Conservation (phyloP, 2,329 filamentous ascomycete genomes). For the Fusarium drepaniforme region DNA sequence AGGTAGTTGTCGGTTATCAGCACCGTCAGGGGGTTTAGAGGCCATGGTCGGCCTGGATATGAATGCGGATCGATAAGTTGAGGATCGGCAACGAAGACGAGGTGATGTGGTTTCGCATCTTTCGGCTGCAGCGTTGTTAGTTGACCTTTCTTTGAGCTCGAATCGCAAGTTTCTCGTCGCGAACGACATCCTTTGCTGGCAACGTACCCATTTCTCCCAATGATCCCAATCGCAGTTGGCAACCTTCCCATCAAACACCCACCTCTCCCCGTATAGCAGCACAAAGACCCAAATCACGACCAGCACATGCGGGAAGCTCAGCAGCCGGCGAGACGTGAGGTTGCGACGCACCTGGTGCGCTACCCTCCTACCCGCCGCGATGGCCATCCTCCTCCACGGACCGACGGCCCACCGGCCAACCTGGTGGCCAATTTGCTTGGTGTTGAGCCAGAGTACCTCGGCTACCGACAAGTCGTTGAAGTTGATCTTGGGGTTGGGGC, state of each 20-base stretch:
- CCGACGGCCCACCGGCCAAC: constrained; percentile 57
- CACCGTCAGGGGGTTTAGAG: constrained; percentile 65
- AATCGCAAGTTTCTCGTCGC: neutral
- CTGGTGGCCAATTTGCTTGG: constrained; percentile 44
- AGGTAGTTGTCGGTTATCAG: constrained; percentile 90
- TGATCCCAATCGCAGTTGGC: constrained; percentile 81
- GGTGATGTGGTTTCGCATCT: constrained; percentile 83
- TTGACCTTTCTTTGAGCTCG: neutral
- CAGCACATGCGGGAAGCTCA: constrained; percentile 76
- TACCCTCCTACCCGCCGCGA: constrained; percentile 45
- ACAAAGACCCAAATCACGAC: constrained; percentile 81
- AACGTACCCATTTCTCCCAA: constrained; percentile 92
- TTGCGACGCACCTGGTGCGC: constrained; percentile 53
- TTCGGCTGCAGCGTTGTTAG: constrained; percentile 69
- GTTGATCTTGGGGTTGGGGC: constrained; percentile 26
- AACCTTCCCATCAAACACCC: constrained; percentile 78
- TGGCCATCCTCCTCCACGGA: constrained; percentile 54
- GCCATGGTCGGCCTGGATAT: constrained; percentile 84
- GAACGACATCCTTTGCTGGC: neutral
- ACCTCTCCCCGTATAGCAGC: constrained; percentile 88
- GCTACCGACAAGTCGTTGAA: constrained; percentile 36
- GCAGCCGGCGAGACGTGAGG: constrained; percentile 61
- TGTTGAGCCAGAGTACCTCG: constrained; percentile 38
- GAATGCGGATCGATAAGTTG: constrained; percentile 95
- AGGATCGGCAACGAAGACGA: constrained; percentile 89